Evolutionary conservation across 441 rosid species (phyloP).

Genomic region (Populus hybrid): DNA sequence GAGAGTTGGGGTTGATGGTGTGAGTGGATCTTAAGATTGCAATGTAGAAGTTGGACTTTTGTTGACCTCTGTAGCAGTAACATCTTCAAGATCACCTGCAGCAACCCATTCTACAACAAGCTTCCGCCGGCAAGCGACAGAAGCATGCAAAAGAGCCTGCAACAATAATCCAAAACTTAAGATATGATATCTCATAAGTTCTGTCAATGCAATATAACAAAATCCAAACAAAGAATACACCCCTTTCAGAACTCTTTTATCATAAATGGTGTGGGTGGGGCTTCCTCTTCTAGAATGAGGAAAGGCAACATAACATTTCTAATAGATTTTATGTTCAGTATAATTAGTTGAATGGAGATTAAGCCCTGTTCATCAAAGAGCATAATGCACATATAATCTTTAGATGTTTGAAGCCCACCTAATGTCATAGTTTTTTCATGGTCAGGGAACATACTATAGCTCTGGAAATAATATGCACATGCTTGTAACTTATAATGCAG

Average conservation of each 20-base stretch:
- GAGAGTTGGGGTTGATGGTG: background rate
- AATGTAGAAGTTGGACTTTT: background rate
- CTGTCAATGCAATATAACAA: background rate
- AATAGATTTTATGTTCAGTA: background rate
- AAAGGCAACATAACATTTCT: background rate
- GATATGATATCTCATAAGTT: slow-evolving; percentile 5
- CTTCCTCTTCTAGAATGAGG: background rate
- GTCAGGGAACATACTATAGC: background rate
- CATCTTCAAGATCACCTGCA: slow-evolving; percentile 76
- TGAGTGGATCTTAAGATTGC: background rate
- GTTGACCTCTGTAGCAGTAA: slow-evolving; percentile 45
- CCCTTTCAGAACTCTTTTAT: background rate
- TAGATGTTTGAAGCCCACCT: background rate
- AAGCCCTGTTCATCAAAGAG: background rate
- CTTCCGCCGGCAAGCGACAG: slow-evolving; percentile 57
- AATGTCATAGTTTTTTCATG: background rate
- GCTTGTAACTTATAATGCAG: background rate
- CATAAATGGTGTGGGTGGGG: background rate
- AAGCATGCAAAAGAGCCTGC: slow-evolving; percentile 88
- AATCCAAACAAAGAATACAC: background rate
- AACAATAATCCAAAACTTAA: slow-evolving; percentile 12
- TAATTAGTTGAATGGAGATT: background rate
- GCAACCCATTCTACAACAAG: slow-evolving; percentile 77
- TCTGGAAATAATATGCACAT: background rate
- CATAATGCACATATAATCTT: background rate